A percentile compares a stretch with the other conserved stretches of the same genome.
Conservation (phyloP, 108 stramenopile species). For the Thalassiosira profunda region DNA sequence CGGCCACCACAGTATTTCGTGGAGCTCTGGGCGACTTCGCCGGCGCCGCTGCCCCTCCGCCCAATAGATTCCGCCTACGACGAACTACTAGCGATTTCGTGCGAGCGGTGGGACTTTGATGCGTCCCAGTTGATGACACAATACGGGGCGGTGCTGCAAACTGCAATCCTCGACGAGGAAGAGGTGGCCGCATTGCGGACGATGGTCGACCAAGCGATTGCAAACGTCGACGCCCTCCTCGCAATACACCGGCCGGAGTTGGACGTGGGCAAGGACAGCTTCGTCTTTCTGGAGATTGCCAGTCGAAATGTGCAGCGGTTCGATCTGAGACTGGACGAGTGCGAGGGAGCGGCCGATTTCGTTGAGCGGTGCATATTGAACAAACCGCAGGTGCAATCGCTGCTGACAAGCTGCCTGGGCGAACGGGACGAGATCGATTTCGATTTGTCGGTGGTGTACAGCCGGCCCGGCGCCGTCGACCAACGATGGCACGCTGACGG, state of each 20-base stretch:
- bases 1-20: too few species aligned
- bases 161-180: slow-evolving; percentile 6
- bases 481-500: slow-evolving; percentile 80
- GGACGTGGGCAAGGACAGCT: slow-evolving; percentile 47
- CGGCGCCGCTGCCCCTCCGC: slow-evolving; percentile 49
- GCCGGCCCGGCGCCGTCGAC: slow-evolving; percentile 59
- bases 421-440: slow-evolving; percentile 55
- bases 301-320: slow-evolving; percentile 55
- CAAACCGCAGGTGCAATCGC: slow-evolving; percentile 6
- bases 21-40: slow-evolving; percentile 64
- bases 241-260: slow-evolving; percentile 41
- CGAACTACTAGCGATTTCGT: too few species aligned
- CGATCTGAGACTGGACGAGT: slow-evolving; percentile 44
- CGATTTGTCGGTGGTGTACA: slow-evolving; percentile 67
- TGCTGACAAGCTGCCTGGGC: slow-evolving; percentile 26
- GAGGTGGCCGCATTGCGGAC: slow-evolving; percentile 27
- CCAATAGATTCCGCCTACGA: slow-evolving; percentile 34
- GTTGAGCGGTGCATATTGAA: too few species aligned
- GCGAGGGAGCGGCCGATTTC: slow-evolving; percentile 7
- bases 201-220: slow-evolving; percentile 27
- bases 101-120: slow-evolving; percentile 10
- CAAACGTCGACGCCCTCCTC: slow-evolving; percentile 22
- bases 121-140: slow-evolving; percentile 29
- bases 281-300: slow-evolving; percentile 65
- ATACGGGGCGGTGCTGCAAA: slow-evolving; percentile 44